These are phyloP conservation scores for Diaporthe australafricana DNA, from an alignment of 2,329 filamentous ascomycete species.

Conservation along the genomic window DNA sequence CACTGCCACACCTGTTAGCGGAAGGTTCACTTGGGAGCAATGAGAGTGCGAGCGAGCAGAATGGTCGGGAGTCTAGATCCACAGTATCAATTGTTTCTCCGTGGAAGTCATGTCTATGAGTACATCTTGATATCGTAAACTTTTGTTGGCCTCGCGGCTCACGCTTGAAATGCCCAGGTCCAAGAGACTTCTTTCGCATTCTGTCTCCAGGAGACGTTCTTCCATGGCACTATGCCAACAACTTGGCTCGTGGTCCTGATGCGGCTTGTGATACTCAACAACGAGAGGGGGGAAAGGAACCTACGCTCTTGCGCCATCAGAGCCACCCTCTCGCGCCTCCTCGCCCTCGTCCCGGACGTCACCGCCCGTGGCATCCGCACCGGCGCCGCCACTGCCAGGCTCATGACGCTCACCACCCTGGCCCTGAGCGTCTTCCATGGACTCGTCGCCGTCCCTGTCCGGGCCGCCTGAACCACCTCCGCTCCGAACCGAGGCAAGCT, in stretches of 20 bases:
- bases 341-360: conserved; percentile 93
- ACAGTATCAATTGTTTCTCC: conserved; percentile 34
- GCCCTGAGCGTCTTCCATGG: conserved; percentile 82
- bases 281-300: conserved; percentile 65
- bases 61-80: conserved; percentile 25
- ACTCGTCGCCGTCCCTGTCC: conserved; percentile 72
- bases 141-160: conserved; percentile 32
- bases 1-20: conserved; percentile 58
- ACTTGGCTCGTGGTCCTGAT: neutral
- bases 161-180: conserved; percentile 24
- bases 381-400: conserved; percentile 82
- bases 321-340: conserved; percentile 89
- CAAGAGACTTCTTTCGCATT: conserved; percentile 4
- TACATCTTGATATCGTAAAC: conserved; percentile 34
- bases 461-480: conserved; percentile 58
- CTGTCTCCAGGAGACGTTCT: neutral
- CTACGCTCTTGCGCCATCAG: conserved; percentile 99
- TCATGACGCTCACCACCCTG: conserved; percentile 69
- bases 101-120: conserved; percentile 36
- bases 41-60: conserved; percentile 8
- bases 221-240: neutral
- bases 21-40: neutral
- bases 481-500: conserved; percentile 74
- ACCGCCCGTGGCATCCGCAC: conserved; percentile 87
- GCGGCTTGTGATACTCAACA: neutral